Percentiles rank a stretch among this genome's conserved stretches.
Conservation (phyloP, 2,329 filamentous ascomycete species). For the Incumbomyces delicatus region DNA sequence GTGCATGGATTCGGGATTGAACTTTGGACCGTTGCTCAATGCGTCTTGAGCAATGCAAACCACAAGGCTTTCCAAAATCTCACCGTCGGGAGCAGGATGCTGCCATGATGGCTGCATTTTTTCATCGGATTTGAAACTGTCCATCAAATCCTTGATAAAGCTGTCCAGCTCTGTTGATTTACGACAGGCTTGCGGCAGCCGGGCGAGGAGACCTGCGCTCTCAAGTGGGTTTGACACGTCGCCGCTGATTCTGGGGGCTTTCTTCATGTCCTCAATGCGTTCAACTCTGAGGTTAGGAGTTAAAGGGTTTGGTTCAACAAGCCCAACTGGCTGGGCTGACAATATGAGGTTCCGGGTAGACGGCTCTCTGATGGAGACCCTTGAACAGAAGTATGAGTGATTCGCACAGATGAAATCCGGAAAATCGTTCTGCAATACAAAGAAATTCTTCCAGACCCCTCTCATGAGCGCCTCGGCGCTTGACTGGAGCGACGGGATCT, state of each 20-base stretch:
- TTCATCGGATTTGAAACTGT: conserved; percentile 54
- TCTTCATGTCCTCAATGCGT: conserved; percentile 62
- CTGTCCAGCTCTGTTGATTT: conserved; percentile 39
- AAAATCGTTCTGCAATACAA: conserved; percentile 87
- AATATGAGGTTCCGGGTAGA: conserved; percentile 85
- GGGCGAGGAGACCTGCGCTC: conserved; percentile 43
- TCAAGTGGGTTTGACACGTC: conserved; percentile 46
- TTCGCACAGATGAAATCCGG: conserved; percentile 86
- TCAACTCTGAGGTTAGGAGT: conserved; percentile 67
- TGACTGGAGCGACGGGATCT: conserved; percentile 57
- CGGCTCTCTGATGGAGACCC: conserved; percentile 71
- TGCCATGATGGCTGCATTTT: conserved; percentile 56
- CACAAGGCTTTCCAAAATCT: conserved; percentile 71
- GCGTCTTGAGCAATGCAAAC: conserved; percentile 70
- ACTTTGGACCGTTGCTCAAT: conserved; percentile 44
- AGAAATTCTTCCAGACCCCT: conserved; percentile 68
- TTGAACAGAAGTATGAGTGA: conserved; percentile 69
- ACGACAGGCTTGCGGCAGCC: conserved; percentile 43
- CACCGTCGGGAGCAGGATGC: conserved; percentile 59
- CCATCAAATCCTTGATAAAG: conserved; percentile 58
- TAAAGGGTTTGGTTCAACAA: conserved; percentile 65
- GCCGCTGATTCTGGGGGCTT: conserved; percentile 55
- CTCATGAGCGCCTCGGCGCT: conserved; percentile 76
- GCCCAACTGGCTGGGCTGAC: conserved; percentile 63
- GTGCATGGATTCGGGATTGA: conserved; percentile 56